Percentiles rank a stretch among this genome's conserved stretches.
Conservation (phyloP, 176 grass and related monocot genomes). For the Zea mays region DNA sequence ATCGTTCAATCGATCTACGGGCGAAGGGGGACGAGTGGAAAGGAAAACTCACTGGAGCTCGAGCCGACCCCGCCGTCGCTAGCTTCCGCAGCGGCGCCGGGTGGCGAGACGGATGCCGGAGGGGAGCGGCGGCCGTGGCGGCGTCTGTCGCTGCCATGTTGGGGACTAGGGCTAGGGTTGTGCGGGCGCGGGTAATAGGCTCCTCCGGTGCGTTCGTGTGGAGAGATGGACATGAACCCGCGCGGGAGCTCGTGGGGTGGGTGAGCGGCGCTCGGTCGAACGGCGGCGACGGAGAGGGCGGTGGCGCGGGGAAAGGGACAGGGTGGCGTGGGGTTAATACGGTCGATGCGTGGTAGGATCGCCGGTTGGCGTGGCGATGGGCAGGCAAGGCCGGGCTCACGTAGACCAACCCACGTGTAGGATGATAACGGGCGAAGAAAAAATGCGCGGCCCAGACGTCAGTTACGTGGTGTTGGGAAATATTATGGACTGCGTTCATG, state of each 20-base stretch:
- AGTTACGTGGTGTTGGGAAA: neutral
- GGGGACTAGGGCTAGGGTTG: conserved; percentile 43
- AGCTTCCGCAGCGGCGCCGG: neutral
- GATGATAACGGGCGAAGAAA: rapidly evolving
- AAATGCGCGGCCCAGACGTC: rapidly evolving
- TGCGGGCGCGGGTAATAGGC: conserved; percentile 36
- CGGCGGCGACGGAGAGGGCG: conserved; percentile 30
- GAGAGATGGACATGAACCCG: conserved; percentile 84
- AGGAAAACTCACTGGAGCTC: conserved; percentile 45
- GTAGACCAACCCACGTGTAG: neutral
- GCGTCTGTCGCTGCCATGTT: conserved; percentile 66
- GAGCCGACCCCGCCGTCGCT: neutral
- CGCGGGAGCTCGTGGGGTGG: conserved; percentile 42
- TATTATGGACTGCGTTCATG: neutral
- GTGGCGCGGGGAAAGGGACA: neutral
- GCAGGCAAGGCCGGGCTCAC: neutral
- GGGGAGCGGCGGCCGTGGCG: conserved; percentile 25
- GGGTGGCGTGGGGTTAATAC: conserved; percentile 23
- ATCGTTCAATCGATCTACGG: conserved; percentile 12
- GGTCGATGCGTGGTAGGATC: neutral
- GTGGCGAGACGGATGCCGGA: conserved; percentile 22
- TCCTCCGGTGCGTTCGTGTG: conserved; percentile 64
- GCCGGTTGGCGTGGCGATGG: neutral
- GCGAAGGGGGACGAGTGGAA: neutral
- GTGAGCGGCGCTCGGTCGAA: conserved; percentile 27